Conservation (phyloP, 805 yeast genomes). For the Lipomyces sp. region DNA sequence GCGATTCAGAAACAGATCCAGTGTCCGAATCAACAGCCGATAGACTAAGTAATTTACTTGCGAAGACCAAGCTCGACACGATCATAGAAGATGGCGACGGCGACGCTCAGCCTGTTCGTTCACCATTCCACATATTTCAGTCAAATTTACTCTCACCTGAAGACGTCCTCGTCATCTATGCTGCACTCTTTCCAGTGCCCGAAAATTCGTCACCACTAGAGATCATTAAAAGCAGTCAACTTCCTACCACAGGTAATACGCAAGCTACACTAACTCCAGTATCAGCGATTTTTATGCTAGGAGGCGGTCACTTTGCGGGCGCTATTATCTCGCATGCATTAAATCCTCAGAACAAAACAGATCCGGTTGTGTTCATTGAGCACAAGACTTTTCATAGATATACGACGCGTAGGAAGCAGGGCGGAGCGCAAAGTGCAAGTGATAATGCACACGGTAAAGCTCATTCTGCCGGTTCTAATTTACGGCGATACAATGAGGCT, state of each 20-base stretch:
- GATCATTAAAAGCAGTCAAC: conserved; percentile 58
- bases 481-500: conserved; percentile 88
- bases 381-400: conserved; percentile 92
- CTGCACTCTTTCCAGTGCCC: conserved; percentile 38
- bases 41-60: conserved; percentile 14
- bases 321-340: conserved; percentile 80
- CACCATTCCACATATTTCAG: conserved; percentile 28
- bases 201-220: conserved; percentile 51
- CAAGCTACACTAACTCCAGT: conserved; percentile 17
- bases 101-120: conserved; percentile 32
- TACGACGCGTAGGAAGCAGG: conserved; percentile 95
- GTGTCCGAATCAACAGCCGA: conserved; percentile 35
- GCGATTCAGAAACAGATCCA: conserved; percentile 47
- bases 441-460: conserved; percentile 95
- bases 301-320: conserved; percentile 98
- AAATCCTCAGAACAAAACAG: conserved; percentile 57
- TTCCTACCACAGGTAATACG: conserved; percentile 40
- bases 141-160: conserved; percentile 24
- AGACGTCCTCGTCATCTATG: conserved; percentile 33
- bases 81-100: conserved; percentile 40
- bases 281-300: conserved; percentile 89
- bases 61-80: conserved; percentile 18
- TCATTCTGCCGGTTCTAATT: conserved; percentile 89
- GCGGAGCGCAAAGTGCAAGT: conserved; percentile 92
- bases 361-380: conserved; percentile 65